Conservation (phyloP, 306 rosid species). For the Trifolium fragiferum region DNA sequence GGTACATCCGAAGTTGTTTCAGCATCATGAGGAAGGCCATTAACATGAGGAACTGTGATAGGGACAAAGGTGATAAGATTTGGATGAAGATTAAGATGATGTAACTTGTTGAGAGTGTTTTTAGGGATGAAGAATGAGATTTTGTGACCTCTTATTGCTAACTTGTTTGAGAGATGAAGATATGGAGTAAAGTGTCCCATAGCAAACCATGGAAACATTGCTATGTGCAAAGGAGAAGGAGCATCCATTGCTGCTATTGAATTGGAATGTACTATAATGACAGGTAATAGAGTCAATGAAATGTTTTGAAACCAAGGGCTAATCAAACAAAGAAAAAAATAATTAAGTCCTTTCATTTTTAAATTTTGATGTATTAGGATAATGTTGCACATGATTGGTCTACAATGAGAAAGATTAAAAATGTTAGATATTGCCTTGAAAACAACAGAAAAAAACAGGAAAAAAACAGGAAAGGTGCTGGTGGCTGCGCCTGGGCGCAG, state of each 20-base stretch:
- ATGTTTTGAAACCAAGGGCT: too few species aligned
- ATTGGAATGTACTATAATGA: not conserved
- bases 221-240: constrained; percentile 10
- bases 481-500: too few species aligned
- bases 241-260: not conserved
- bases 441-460: too few species aligned
- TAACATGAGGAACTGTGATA: constrained; percentile 35
- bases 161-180: constrained; percentile 42
- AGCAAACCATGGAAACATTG: constrained; percentile 46
- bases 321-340: too few species aligned
- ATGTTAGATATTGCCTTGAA: too few species aligned
- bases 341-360: too few species aligned
- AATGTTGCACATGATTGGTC: too few species aligned
- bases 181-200: constrained; percentile 40
- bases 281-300: too few species aligned
- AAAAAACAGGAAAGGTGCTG: too few species aligned
- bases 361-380: too few species aligned
- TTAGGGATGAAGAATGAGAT: constrained; percentile 40
- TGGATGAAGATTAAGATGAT: constrained; percentile 35
- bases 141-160: constrained; percentile 38
- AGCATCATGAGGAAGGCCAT: constrained; percentile 40
- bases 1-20: too few species aligned
- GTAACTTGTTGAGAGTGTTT: constrained; percentile 31
- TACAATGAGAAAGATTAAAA: too few species aligned
- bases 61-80: constrained; percentile 42